A percentile compares a stretch with the other conserved stretches of the same genome.
Conservation (phyloP, 208 protist genomes). For the Leishmania braziliensis region DNA sequence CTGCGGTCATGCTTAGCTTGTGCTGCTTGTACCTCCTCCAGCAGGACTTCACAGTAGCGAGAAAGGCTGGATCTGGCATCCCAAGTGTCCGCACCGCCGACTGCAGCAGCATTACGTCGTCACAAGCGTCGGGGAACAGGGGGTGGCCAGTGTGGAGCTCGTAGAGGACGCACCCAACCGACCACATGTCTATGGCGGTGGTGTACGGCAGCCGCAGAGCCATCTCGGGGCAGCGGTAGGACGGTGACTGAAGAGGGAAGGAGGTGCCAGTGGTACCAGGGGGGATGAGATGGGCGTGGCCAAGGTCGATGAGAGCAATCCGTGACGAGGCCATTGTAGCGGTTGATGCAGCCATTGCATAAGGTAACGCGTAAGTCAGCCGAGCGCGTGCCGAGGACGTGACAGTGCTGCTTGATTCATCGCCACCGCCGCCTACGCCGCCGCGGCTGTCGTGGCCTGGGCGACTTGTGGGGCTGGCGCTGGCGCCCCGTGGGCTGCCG, state of each 20-base stretch:
- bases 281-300: conserved; percentile 78
- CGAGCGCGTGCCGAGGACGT: background rate
- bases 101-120: conserved; percentile 45
- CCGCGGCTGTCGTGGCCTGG: conserved; percentile 2
- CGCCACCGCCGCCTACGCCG: conserved; percentile 3
- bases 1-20: conserved; percentile 1
- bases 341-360: conserved; percentile 1
- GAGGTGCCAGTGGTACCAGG: conserved; percentile 79
- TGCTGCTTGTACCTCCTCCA: conserved; percentile 42
- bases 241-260: conserved; percentile 96
- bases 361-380: conserved; percentile 4
- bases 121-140: conserved; percentile 48
- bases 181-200: conserved; percentile 78
- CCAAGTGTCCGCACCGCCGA: conserved; percentile 37
- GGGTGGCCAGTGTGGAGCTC: conserved; percentile 51
- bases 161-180: conserved; percentile 53
- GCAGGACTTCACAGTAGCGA: conserved; percentile 42
- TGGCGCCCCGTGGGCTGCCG: background rate
- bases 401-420: background rate
- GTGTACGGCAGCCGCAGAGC: conserved; percentile 71
- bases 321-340: conserved; percentile 8
- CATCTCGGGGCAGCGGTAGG: conserved; percentile 97
- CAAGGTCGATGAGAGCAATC: conserved; percentile 98
- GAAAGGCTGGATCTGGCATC: conserved; percentile 51
- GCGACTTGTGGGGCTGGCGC: background rate